phyloP scores from a whole-genome alignment of 495 filamentous ascomycete genomes.

The Penicillium canescens region DNA sequence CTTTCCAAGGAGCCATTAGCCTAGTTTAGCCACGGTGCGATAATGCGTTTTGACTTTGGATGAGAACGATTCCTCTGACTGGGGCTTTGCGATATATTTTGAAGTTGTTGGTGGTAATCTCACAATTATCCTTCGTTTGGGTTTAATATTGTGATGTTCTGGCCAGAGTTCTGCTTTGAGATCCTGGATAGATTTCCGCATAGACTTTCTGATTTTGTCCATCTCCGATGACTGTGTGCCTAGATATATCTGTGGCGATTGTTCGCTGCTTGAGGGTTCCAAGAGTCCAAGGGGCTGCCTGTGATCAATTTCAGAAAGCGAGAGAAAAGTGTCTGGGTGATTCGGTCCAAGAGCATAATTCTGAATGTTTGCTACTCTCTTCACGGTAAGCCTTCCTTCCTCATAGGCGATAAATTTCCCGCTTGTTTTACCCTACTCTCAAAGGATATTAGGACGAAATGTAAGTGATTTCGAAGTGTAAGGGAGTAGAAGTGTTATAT shows the following conservation, averaged over 20 bases:
- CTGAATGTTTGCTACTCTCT: neutral
- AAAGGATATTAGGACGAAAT: too few species aligned
- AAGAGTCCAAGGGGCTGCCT: neutral
- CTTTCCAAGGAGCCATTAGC: neutral
- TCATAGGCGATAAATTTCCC: too few species aligned
- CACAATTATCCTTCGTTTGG: neutral
- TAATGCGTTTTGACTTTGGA: neutral
- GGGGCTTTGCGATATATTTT: neutral
- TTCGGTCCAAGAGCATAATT: neutral
- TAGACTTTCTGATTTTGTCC: neutral
- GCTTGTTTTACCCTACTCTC: too few species aligned
- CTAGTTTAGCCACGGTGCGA: neutral
- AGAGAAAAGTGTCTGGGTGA: slow-evolving; percentile 3
- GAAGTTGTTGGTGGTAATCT: neutral
- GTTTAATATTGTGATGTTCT: too few species aligned
- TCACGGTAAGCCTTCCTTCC: neutral
- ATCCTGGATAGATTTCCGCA: neutral
- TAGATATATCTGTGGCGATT: neutral
- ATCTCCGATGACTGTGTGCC: neutral
- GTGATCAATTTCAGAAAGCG: neutral
- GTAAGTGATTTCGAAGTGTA: too few species aligned
- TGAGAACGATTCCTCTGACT: neutral
- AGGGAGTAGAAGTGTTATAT: too few species aligned
- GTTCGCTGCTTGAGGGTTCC: neutral
- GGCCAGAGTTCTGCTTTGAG: too few species aligned